Evolutionary conservation across 192 early-diverging fungal species (phyloP), one percentile per base, ranked within the genome.

Genomic region (Umbelopsis sp.): DNA sequence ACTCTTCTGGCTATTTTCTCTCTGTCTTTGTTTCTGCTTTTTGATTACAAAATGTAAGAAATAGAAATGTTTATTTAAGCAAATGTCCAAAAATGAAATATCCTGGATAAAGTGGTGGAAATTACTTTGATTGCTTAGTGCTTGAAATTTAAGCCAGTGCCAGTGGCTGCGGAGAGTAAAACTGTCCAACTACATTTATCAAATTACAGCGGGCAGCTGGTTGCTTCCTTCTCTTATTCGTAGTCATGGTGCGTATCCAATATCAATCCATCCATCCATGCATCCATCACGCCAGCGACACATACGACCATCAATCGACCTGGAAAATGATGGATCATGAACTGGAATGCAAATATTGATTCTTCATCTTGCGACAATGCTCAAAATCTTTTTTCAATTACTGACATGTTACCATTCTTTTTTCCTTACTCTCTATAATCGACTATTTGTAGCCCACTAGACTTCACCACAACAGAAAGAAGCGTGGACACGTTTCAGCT

Each of bases 401-500:
- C 17, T 34, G 16, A 62, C 31, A 34, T 29, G 21, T 26, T 53
- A n/a, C n/a, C n/a, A n/a, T 12, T 25, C 52, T 11, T 54, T 8
- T 26, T 9, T 12, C 52, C 20, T 34, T 34, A 14, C 17, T 31
- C 1, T 62, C 17, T 62, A 17, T 41, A 3, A 29, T 54, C 52
- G 52, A 29, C 26, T 29, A 16, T 17, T 51, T 65, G 32, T 78
- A 91, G 94, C 90, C 94, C 78, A 89, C 94, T 84, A 87, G 91
- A 86, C 83, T 95, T 70, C 83, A 87, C 81, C 90, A 94, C 82
- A 93, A 94, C 86, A 88, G 94, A 82, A 99, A 99, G 92, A 91
- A 92, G 91, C 92, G 97, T 81, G 97, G 97, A 78, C 96, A 99
- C 91, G 97, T 99, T 78, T 97, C 96, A 73, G 95, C 95, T 88